Evolutionary conservation across 768 basidiomycete species (phyloP), one percentile per base, ranked within the genome.

Genomic region (Gloeopeniophorella convolvens): DNA sequence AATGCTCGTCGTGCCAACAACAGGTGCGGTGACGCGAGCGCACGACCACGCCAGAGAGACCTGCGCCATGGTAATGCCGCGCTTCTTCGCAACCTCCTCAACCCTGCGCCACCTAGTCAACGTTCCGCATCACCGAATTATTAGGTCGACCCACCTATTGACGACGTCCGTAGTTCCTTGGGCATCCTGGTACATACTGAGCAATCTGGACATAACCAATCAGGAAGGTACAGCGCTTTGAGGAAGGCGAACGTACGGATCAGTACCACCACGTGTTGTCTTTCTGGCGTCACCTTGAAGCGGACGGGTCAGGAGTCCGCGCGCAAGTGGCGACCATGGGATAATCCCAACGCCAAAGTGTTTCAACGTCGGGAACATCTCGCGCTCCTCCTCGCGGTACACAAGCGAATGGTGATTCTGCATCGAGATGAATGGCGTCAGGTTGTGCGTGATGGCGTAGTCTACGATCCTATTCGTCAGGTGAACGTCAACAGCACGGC

Each of bases 31-130:
- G 15, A 45, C 46, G 15, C 45, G 43, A 16, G 52, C 39, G 41
- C 44, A 33, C 6, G 46, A 53, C 56, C 56, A 74, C 10, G 74
- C 69, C 32, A 72, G 54, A 4, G 74, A 64, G 43, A 76, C 59
- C 42, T 73, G 70, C 0, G 70, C 70, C 72, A 74, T 76, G 46
- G 61, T 70, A 16, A 65, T 55, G 4, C 65, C 65, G 42, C 64
- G 68, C 52, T 59, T 69, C 34, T 60, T 56, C 10, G 73, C 67
- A 7, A 74, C 51, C 52, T 70, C 68, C 55, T 73, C 65, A 34
- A 74, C 70, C 12, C 72, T 70, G 21, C 8, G 41, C 30, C 11
- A 27, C 26, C 12, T 7, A 0, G 13, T 26, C 30, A 41, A 15
- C 32, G 8, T 15, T 9, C 15, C 13, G 3, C 5, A 23, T 23